These are phyloP conservation scores for Naematelia aurantialba DNA, from an alignment of 768 basidiomycete species.

Conservation along the genomic window DNA sequence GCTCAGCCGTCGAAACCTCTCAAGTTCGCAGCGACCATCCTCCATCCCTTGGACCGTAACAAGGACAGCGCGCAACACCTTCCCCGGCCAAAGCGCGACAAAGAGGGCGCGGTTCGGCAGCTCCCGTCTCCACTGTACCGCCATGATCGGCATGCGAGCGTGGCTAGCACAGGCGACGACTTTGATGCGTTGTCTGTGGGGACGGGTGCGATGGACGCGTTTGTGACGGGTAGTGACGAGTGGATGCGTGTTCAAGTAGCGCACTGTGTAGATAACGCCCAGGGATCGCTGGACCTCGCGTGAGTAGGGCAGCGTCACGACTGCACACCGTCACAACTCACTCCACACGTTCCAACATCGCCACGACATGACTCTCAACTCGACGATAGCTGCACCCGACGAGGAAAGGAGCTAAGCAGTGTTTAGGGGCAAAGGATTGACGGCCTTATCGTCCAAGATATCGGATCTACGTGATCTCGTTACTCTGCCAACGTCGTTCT, in stretches of 20 bases:
- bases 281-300: conserved; percentile 22
- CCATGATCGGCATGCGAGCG: conserved; percentile 13
- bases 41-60: conserved; percentile 19
- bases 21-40: conserved; percentile 26
- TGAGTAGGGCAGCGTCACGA: conserved; percentile 12
- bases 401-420: too few relatives aligned
- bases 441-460: conserved; percentile 36
- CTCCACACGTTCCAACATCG: too few relatives aligned
- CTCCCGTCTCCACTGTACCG: conserved; percentile 26
- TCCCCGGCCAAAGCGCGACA: conserved; percentile 19
- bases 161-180: background rate
- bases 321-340: too few relatives aligned
- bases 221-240: conserved; percentile 36
- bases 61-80: conserved; percentile 4
- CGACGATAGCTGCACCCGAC: too few relatives aligned
- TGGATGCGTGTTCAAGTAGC: conserved; percentile 41
- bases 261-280: conserved; percentile 32
- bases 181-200: conserved; percentile 2
- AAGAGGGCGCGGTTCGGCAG: conserved; percentile 11
- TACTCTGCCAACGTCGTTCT: conserved; percentile 30
- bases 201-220: background rate
- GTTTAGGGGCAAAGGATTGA: conserved; percentile 31
- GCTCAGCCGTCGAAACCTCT: conserved; percentile 23
- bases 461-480: conserved; percentile 42
- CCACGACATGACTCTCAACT: too few relatives aligned